Base-by-base conservation (phyloP, 2,329 filamentous ascomycete genomes). In the Talaromyces sp. region DNA sequence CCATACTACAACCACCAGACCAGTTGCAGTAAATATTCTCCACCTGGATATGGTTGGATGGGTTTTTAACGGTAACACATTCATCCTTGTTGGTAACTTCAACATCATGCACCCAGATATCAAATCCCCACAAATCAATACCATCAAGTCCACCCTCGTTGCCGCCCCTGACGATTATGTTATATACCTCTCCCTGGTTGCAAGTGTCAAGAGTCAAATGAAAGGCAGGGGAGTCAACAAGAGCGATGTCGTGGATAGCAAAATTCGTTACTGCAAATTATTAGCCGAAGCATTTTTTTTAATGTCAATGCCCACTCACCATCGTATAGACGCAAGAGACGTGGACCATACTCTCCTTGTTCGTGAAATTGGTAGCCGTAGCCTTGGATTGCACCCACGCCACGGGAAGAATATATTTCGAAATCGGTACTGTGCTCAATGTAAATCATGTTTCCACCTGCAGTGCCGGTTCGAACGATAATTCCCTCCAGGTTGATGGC, bases 141-240 rank as follows among this genome's bases (percentile, higher is more conserved):
- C 69, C 67, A 62, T 71, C 81, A 5, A 82, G 77, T 33, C 82
- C 83, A 37, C 84, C 84, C 68, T 75, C 72, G 67, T 84, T 78
- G 13, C 78, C 82, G 27, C 83, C 83, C 3, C 82, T 80, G 59
- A 85, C 81, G n/a, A 82, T 79, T 74, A 83, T 79, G 71, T 85
- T 85, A 75, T 85, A 85, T 3, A 84, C 74, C 69, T 85, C 83
- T 43, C 83, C 83, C 67, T 80, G 82, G 33, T 74, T 75, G 72
- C 78, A 82, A 13, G 77, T 82, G 63, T 83, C 80, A 66, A 84
- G 71, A 41, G 75, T 75, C 57, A 84, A 77, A 67, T 84, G 82
- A 72, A 83, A 84, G 13, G 78, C 73, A 0, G 83, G 83, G 0
- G 81, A 76, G 67, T 85, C 82, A 31, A 83, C 80, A 6, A 84